These are phyloP conservation scores for Colletotrichum sp. DNA, from an alignment of 2,329 filamentous ascomycete genomes.

Conservation along the genomic window DNA sequence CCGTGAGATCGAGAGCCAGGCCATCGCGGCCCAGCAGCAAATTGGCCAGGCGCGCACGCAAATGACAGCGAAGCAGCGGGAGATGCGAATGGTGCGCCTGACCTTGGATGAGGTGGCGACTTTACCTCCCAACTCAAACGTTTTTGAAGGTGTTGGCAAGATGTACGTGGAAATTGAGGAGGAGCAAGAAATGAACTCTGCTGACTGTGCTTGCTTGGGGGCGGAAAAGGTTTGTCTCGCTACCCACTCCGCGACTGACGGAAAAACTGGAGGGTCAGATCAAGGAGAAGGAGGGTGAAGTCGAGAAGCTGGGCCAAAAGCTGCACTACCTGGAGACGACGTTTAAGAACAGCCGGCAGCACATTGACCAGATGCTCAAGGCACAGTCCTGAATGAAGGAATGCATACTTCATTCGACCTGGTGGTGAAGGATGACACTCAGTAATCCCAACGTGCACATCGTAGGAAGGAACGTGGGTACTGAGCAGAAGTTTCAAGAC, in stretches of 20 bases:
- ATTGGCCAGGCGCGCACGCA: constrained; percentile 86
- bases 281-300: constrained; percentile 76
- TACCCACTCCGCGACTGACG: constrained; percentile 75
- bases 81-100: constrained; percentile 86
- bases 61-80: constrained; percentile 83
- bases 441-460: neutral
- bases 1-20: constrained; percentile 92
- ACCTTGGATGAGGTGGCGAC: constrained; percentile 83
- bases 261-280: constrained; percentile 78
- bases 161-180: constrained; percentile 67
- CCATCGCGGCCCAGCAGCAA: constrained; percentile 87
- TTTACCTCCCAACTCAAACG: constrained; percentile 75
- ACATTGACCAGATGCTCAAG: constrained; percentile 84
- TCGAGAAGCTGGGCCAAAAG: constrained; percentile 84
- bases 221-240: constrained; percentile 80
- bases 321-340: constrained; percentile 94
- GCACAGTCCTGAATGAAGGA: constrained; percentile 16
- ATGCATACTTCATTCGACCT: neutral
- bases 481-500: neutral
- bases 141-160: constrained; percentile 96
- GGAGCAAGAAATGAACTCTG: neutral
- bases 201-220: neutral
- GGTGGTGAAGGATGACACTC: neutral
- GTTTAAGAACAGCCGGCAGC: constrained; percentile 89
- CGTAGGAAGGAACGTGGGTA: neutral